Evolutionary conservation across 345 rosid genomes (phyloP), one percentile per base, ranked within the genome.

Genomic region (Eucalyptus cloeziana): DNA sequence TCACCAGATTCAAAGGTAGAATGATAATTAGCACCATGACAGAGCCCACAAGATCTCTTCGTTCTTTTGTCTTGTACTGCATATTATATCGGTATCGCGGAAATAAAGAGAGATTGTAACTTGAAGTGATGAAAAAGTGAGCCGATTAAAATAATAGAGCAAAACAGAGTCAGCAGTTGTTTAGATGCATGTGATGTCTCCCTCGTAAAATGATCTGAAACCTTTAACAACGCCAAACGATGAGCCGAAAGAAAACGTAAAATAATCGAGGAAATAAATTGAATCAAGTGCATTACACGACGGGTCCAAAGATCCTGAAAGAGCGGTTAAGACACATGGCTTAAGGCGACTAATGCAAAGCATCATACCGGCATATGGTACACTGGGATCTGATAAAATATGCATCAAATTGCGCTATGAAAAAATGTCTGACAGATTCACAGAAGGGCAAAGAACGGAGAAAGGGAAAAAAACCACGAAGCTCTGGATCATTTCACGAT

Each of bases 291-390:
- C 69, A 76, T 45, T 43, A 85, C 85, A 87, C 87, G 67, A 90
- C 87, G 87, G 86, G 91, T 93, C 89, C 91, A 76, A 90, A 93
- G 99, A 95, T 97, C 97, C 99, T 91, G 86, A 91, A 93, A 95
- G 90, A 52, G 88, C 96, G 98, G 94, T 88, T 14, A 51, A 43
- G 62, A 89, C 96, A 95, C 97, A 92, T 95, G 97, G 92, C 89
- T 88, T 47, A 13, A 71, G 83, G 86, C 13, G 56, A 89, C 50
- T 67, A 21, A 51, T 5, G 37, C 33, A 69, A 8, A 67, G 79
- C 45, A 45, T 47, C 21, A 50, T 40, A 10, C 43, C 8, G 81
- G 85, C 86, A 51, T 27, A 71, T 13, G 50, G 85, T 49, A 21
- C 89, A 33, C 89, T 15, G 62, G 52, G 88, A 87, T 47, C 56